Evolutionary conservation across 1,139 yeast species (phyloP).

Genomic region (Taphrina flavorubra): DNA sequence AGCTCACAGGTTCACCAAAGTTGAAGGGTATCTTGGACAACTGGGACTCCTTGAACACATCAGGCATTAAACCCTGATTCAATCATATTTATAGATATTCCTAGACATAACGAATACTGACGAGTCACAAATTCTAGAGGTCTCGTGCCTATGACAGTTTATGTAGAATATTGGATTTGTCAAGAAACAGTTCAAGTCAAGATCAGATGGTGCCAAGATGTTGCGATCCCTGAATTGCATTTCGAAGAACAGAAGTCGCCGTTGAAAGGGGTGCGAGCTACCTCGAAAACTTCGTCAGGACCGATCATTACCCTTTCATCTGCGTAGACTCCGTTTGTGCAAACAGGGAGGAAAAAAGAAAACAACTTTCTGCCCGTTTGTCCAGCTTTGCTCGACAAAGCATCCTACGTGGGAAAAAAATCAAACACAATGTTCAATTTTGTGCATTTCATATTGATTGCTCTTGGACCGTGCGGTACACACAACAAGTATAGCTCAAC

Average conservation of each 20-base stretch:
- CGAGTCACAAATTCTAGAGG: too few species aligned
- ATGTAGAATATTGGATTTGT: too few species aligned
- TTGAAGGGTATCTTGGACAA: conserved; percentile 86
- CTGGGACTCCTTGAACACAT: conserved; percentile 59
- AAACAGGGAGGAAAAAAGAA: conserved; percentile 13
- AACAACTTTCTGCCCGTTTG: not conserved
- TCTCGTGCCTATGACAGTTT: too few species aligned
- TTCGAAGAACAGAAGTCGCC: conserved; percentile 16
- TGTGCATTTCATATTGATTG: too few species aligned
- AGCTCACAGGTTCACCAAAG: conserved; percentile 87
- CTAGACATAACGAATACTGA: too few species aligned
- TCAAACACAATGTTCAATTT: too few species aligned
- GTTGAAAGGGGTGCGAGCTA: conserved; percentile 3
- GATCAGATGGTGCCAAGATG: not conserved
- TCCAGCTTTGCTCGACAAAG: conserved; percentile 29
- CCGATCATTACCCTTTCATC: not conserved
- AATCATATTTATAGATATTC: not conserved
- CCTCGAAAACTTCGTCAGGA: conserved; percentile 9
- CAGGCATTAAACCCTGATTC: conserved; percentile 1
- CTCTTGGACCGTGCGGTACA: too few species aligned
- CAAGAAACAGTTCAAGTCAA: too few species aligned
- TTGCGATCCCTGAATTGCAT: not conserved
- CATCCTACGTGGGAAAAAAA: conserved; percentile 9
- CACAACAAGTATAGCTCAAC: too few species aligned
- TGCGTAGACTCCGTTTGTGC: conserved; percentile 28